Base-by-base conservation (phyloP, 129 eudicot genomes). In the Heracleum sosnowskyi region DNA sequence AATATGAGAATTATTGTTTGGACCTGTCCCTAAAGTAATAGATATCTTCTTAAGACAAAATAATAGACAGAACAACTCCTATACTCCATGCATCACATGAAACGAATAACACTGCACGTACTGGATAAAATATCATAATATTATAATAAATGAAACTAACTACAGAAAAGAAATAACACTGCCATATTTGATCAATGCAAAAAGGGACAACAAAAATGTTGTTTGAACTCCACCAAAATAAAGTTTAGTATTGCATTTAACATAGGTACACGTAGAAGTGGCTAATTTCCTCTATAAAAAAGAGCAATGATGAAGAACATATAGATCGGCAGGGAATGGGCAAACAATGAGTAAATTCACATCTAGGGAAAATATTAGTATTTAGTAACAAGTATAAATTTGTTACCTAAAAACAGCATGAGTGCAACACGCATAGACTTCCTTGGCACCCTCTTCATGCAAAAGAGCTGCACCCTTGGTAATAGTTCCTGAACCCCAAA, bases 361-460 rank as follows among this genome's bases (percentile, higher is more conserved):
- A 42, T 35, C 18, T 35, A 26, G 47, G 17, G 73, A 72, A 20
- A 73, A 11, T 42, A 74, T 22, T 35, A 18, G 13, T 34, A 62
- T 33, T 29, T 10, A 42, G 44, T 8, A 4, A 42, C 41, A 10
- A 57, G 4, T 18, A 64, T 42, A 34, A 26, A 39, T 15, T 9
- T 26, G 46, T 74, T 78, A 88, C 97, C 97, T 92, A 64, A 92
- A 92, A 75, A 92, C 97, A 72, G 93, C 96, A 76, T 92, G 97
- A 16, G 96, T 92, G 85, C 93, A 46, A 80, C 97, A 92, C 0
- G 97, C 97, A 87, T 88, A 90, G 72, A 92, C 97, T 88, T 92
- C 96, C 81, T 84, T 86, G 69, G 97, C 97, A 42, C 97, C 96
- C 85, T 81, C 96, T 42, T 87, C 91, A 78, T 87, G 97, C 77